Evolutionary conservation across 495 filamentous ascomycete species (phyloP).

Genomic region (Aspergillus bertholletiae): DNA sequence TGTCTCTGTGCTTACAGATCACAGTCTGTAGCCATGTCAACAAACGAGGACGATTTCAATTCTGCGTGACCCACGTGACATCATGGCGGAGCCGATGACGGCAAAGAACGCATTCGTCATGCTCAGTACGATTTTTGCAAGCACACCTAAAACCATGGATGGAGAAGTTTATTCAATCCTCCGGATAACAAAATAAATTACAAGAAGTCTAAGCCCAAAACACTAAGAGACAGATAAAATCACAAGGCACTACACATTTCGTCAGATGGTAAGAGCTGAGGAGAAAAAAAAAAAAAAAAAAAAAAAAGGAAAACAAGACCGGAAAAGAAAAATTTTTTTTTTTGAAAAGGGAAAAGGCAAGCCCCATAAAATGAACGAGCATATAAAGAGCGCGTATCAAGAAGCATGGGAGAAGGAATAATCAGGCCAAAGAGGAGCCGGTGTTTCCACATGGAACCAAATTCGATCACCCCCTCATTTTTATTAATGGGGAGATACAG

Average conservation of each 20-base stretch:
- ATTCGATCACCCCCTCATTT: slow-evolving; percentile 12
- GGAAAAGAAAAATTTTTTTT: not conserved
- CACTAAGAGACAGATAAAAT: not conserved
- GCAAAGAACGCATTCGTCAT: slow-evolving; percentile 15
- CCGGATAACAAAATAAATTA: not conserved
- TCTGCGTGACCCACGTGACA: slow-evolving; percentile 24
- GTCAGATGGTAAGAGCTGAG: not conserved
- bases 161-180: not conserved
- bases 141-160: not conserved
- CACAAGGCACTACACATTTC: not conserved
- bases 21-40: no score
- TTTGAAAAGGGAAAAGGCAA: not conserved
- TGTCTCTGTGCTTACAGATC: not conserved
- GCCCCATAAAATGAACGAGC: not conserved
- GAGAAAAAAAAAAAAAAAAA: no score
- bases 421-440: slow-evolving; percentile 10
- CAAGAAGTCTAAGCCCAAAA: not conserved
- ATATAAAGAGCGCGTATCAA: not conserved
- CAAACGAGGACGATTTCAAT: not conserved
- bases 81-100: slow-evolving; percentile 13
- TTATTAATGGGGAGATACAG: slow-evolving; percentile 1
- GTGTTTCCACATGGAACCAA: slow-evolving; percentile 19
- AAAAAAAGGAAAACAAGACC: no score
- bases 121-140: not conserved
- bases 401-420: not conserved